A percentile compares a stretch with the other conserved stretches of the same genome.
Evolutionary conservation across 1,284 basidiomycete genomes (phyloP).

Genomic region (Cutaneotrichosporon sp.): DNA sequence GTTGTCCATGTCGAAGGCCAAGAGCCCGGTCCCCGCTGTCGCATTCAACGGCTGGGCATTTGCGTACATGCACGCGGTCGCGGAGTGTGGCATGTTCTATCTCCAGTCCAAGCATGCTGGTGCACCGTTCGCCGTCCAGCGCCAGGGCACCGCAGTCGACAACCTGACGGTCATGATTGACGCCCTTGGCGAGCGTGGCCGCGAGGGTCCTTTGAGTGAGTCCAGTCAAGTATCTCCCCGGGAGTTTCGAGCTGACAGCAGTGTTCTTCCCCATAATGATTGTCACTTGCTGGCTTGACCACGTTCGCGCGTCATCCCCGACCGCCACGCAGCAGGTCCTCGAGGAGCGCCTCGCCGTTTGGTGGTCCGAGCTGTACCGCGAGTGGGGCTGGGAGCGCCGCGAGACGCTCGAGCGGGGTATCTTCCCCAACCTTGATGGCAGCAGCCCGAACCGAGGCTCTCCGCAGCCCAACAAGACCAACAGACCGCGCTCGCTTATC

Average conservation of each 20-base stretch:
- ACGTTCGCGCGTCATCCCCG: constrained; percentile 25
- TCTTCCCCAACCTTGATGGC: constrained; percentile 19
- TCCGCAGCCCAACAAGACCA: neutral
- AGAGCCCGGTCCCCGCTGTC: constrained; percentile 32
- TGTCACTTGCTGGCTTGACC: constrained; percentile 41
- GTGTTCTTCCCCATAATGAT: constrained; percentile 42
- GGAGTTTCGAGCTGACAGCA: constrained; percentile 12
- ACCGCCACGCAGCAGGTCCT: constrained; percentile 22
- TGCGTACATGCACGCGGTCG: constrained; percentile 51
- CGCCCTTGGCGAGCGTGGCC: constrained; percentile 37
- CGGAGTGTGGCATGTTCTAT: constrained; percentile 52
- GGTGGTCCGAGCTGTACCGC: constrained; percentile 37
- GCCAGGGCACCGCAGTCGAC: constrained; percentile 47
- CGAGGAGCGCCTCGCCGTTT: constrained; percentile 32
- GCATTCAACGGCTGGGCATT: constrained; percentile 48
- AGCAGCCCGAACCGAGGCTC: neutral
- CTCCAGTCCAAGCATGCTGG: constrained; percentile 43
- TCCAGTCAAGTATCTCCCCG: neutral
- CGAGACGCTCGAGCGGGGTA: constrained; percentile 25
- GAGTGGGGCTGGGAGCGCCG: constrained; percentile 40
- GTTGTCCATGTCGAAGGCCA: constrained; percentile 35
- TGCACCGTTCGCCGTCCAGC: constrained; percentile 30
- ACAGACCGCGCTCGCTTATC: neutral
- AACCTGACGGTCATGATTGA: constrained; percentile 46
- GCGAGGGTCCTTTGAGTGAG: constrained; percentile 43